Base-by-base conservation (phyloP, 345 rosid species). In the Mercurialis annua region DNA sequence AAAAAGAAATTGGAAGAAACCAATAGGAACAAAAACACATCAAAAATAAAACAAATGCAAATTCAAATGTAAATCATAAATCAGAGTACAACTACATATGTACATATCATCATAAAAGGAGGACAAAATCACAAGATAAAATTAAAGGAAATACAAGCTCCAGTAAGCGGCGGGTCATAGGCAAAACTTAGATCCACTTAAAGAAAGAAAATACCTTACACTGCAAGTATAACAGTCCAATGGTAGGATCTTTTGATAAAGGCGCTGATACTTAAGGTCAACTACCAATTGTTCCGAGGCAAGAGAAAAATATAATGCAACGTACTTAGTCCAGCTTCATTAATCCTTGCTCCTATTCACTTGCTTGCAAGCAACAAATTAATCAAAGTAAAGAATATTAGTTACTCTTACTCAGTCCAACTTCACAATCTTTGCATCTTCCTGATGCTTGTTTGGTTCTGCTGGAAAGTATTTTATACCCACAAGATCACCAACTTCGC, bases 381-480 rank as follows among this genome's bases (percentile, higher is more conserved):
- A 14, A 33, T 33, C 21, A 23, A 34, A 52, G 33, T 33, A 34
- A 10, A 16, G 30, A 53, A 49, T 15, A 14, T 21, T 2, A 15
- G 1, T 40, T 16, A 20, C 18, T n/a, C n/a, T 65, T 21, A 4
- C 21, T 52, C 36, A 65, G 5, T 65, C 69, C 24, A 65, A 24
- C 47, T 65, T 65, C 59, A 38, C 34, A 1, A 23, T 65, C 60
- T 65, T 65, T 26, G 51, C 24, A 8, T 51, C 50, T 52, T 52
- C 50, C 48, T 65, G 49, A 14, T 51, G 47, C 43, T 64, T 64
- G 29, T 64, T 49, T 33, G 44, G 56, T 20, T 64, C 57, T 15
- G 86, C 86, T 0, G 96, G 97, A 76, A 89, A 89, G 84, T 91
- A 91, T 77, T 91, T 91, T 61, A 89, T 87, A 58, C 96, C 93